Base-by-base conservation (phyloP, 2,329 filamentous ascomycete species). In the Alternaria viburni region DNA sequence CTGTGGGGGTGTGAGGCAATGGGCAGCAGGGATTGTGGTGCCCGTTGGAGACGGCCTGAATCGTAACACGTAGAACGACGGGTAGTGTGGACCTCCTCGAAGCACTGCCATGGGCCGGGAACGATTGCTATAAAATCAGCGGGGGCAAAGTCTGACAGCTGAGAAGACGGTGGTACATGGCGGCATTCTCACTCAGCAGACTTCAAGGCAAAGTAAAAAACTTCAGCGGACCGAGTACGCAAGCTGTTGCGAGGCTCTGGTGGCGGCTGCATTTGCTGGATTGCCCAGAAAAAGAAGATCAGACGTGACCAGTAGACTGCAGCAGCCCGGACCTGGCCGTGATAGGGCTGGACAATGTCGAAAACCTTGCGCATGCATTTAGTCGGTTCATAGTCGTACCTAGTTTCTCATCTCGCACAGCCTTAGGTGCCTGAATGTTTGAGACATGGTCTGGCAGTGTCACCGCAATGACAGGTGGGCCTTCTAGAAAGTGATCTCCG, bases 1-100 rank as follows among this genome's bases (percentile, higher is more conserved):
- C 67, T 75, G 73, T 76, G 73, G 74, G 74, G 75, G 75, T 71
- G 68, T 69, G 63, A 67, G 64, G 56, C 62, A 63, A 65, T 69
- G 66, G 60, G 54, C 57, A 44, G 67, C 72, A 74, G 73, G 71
- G 69, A 65, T 64, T 54, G 62, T 61, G 55, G 67, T 60, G 63
- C 62, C 57, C 46, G 61, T 67, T 61, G 58, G 65, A 68, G 62
- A 65, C 45, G 67, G 64, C 65, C 63, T 59, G 60, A 63, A 62
- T 69, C 69, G 67, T 65, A 66, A 62, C 65, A 62, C 54, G 54
- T 59, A 58, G 64, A 65, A 52, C 57, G 60, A 63, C 67, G 61
- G 67, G 66, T 64, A 58, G 61, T 55, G 63, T 58, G 49, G 51
- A 65, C 59, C 61, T 56, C 55, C 61, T 56, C 55, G 52, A 56